Evolutionary conservation across 108 stramenopile species (phyloP).

Genomic region (Nannochloropsis oceanica): DNA sequence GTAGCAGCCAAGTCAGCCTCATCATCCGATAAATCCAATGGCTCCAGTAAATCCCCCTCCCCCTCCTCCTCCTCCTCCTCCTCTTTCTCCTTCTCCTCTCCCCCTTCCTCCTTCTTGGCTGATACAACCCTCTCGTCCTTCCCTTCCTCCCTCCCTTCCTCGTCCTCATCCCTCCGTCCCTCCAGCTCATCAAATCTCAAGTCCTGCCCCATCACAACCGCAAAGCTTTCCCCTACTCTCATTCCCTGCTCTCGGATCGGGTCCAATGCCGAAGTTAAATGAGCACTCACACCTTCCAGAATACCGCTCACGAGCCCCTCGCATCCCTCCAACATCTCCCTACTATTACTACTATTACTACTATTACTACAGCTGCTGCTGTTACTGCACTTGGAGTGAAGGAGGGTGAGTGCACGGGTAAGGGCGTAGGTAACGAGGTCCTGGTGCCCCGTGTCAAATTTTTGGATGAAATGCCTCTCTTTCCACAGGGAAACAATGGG

Average conservation of each 20-base stretch:
- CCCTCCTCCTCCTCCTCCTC: not conserved
- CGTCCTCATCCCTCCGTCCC: not conserved
- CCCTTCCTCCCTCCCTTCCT: not conserved
- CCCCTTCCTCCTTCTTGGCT: not conserved
- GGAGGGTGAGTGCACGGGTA: not conserved
- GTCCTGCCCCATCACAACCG: not conserved
- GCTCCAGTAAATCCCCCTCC: not conserved
- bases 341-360: not conserved
- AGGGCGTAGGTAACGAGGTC: not conserved
- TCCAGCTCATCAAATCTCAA: constrained; percentile 15
- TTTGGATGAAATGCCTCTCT: not conserved
- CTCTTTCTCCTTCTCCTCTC: not conserved
- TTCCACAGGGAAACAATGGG: not conserved
- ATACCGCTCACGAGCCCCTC: not conserved
- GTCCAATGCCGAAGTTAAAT: not conserved
- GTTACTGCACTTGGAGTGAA: not conserved
- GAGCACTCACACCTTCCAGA: not conserved
- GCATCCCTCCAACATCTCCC: not conserved
- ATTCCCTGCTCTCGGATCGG: constrained; percentile 2
- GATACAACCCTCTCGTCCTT: not conserved
- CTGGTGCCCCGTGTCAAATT: not conserved
- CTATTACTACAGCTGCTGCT: not conserved
- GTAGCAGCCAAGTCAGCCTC: not conserved
- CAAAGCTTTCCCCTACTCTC: constrained; percentile 19
- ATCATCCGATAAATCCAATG: not conserved